These are phyloP conservation scores for Haplosporangium gracile DNA, from an alignment of 192 early-diverging fungal species.

Conservation along the genomic window DNA sequence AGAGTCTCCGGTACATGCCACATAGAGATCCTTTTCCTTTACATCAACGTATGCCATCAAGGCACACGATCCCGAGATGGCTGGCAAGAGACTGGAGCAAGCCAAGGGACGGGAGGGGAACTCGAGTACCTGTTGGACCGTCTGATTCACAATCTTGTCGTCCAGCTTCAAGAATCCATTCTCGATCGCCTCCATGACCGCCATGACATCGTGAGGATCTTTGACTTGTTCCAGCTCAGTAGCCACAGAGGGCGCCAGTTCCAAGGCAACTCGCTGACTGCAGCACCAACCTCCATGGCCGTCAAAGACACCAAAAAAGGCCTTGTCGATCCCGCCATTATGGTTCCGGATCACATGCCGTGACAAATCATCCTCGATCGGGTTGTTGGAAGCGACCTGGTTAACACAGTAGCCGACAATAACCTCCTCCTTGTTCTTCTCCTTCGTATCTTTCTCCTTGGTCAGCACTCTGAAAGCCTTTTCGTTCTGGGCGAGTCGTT, in stretches of 20 bases:
- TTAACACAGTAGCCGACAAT: constrained; percentile 62
- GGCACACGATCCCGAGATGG: constrained; percentile 67
- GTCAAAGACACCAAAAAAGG: constrained; percentile 69
- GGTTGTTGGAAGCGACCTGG: constrained; percentile 65
- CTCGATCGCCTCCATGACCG: constrained; percentile 55
- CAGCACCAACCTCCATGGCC: constrained; percentile 68
- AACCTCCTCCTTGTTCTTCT: constrained; percentile 26
- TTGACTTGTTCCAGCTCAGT: constrained; percentile 53
- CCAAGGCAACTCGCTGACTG: constrained; percentile 58
- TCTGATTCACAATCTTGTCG: constrained; percentile 62
- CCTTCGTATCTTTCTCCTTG: constrained; percentile 19
- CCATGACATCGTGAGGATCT: constrained; percentile 41
- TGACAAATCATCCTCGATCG: constrained; percentile 65
- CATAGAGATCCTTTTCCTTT: constrained; percentile 60
- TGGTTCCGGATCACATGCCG: constrained; percentile 43
- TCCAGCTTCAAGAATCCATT: constrained; percentile 64
- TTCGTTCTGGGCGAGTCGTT: constrained; percentile 39
- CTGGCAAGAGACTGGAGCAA: constrained; percentile 53
- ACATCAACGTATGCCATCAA: constrained; percentile 66
- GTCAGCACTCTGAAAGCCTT: constrained; percentile 28
- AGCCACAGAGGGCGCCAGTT: constrained; percentile 62
- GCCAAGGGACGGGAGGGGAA: constrained; percentile 48
- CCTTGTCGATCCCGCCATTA: constrained; percentile 49
- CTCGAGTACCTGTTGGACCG: constrained; percentile 52
- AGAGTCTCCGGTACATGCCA: constrained; percentile 68